phyloP scores from a whole-genome alignment of 73 alveolate species.

The Paramecium biaurelia region DNA sequence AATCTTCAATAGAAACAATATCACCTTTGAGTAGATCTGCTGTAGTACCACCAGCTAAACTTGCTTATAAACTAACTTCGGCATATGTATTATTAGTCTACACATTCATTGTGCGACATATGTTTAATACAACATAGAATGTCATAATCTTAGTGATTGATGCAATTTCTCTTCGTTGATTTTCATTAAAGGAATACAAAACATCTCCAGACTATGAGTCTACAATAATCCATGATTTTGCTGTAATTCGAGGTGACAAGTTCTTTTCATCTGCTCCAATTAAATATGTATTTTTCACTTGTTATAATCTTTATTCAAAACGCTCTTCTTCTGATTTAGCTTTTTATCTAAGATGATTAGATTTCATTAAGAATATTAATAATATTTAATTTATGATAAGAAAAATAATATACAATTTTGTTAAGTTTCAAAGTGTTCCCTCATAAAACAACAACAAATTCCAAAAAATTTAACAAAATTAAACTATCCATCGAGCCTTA shows the following conservation, averaged over 20 bases:
- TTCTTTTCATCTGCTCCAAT: constrained; percentile 23
- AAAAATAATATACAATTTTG: background rate
- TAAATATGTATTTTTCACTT: constrained; percentile 9
- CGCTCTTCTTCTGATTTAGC: background rate
- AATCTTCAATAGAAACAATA: constrained; percentile 78
- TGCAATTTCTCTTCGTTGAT: constrained; percentile 84
- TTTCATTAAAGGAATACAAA: constrained; percentile 69
- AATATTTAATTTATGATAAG: background rate
- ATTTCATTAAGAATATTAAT: background rate
- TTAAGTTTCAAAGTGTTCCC: background rate
- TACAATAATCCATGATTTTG: constrained; percentile 70
- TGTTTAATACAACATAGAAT: constrained; percentile 66
- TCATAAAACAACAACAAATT: background rate
- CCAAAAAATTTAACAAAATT: background rate
- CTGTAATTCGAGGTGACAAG: constrained; percentile 12
- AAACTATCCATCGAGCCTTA: background rate
- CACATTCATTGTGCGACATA: constrained; percentile 69
- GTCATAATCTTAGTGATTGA: constrained; percentile 89
- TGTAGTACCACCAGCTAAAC: constrained; percentile 80
- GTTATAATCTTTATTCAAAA: background rate
- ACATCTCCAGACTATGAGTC: constrained; percentile 77
- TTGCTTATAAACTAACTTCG: constrained; percentile 72
- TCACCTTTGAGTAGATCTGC: constrained; percentile 84
- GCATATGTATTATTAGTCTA: constrained; percentile 71
- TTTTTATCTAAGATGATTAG: background rate